These are phyloP conservation scores for Endogone sp. DNA, from an alignment of 192 early-diverging fungal genomes.

Conservation along the genomic window DNA sequence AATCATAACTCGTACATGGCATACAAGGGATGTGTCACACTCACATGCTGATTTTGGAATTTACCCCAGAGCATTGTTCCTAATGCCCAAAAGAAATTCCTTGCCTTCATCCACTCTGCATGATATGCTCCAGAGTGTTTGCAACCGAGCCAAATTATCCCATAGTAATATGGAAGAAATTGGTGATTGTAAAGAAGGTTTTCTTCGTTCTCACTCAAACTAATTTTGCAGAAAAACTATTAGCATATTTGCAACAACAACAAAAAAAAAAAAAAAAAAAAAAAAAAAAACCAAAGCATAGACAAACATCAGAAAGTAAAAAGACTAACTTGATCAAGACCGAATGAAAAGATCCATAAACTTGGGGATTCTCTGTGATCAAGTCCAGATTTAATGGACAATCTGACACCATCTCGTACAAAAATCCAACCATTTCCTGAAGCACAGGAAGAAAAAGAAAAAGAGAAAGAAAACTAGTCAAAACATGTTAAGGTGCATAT, in stretches of 20 bases:
- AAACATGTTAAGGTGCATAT: too few relatives aligned
- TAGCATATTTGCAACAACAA: slow-evolving; percentile 17
- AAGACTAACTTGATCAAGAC: slow-evolving; percentile 8
- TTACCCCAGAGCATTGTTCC: slow-evolving; percentile 31
- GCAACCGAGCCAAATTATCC: slow-evolving; percentile 21
- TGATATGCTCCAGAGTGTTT: slow-evolving; percentile 3
- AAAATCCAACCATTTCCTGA: background rate
- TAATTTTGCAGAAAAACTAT: background rate
- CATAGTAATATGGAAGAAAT: slow-evolving; percentile 29
- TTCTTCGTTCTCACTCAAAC: slow-evolving; percentile 1
- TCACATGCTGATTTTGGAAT: slow-evolving; percentile 20
- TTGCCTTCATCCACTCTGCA: slow-evolving; percentile 20
- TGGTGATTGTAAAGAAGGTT: slow-evolving; percentile 27
- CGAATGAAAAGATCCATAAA: slow-evolving; percentile 8
- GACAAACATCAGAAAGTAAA: slow-evolving; percentile 5
- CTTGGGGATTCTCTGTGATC: slow-evolving; percentile 21
- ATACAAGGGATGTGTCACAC: background rate
- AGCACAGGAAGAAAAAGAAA: background rate
- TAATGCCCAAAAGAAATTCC: slow-evolving; percentile 31
- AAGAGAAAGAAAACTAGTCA: too few relatives aligned
- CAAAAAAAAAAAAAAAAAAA: too few relatives aligned
- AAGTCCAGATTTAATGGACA: slow-evolving; percentile 11
- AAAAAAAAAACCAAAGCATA: slow-evolving; percentile 11
- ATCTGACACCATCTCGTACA: background rate
- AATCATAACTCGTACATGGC: background rate